Evolutionary conservation across 768 basidiomycete species (phyloP).

Genomic region (Collybia nuda): DNA sequence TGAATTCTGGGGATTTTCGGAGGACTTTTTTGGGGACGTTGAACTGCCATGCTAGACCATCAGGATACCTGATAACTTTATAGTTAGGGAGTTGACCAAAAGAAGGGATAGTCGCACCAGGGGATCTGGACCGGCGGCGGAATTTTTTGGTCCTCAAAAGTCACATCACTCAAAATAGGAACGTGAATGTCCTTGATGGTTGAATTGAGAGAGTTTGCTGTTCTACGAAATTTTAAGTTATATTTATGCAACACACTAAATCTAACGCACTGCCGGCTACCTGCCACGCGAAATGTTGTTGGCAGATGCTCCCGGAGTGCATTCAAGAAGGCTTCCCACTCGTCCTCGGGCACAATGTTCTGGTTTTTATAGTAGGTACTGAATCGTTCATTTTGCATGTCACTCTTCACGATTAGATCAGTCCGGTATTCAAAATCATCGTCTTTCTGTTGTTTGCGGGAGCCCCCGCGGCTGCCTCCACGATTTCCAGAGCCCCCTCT

Average conservation of each 20-base stretch:
- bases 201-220: slow-evolving; percentile 73
- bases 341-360: slow-evolving; percentile 68
- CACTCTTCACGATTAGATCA: slow-evolving; percentile 53
- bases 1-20: slow-evolving; percentile 86
- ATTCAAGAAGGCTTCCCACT: slow-evolving; percentile 77
- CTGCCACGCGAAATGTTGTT: slow-evolving; percentile 91
- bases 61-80: slow-evolving; percentile 75
- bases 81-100: slow-evolving; percentile 2
- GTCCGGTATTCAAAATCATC: slow-evolving; percentile 40
- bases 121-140: slow-evolving; percentile 81
- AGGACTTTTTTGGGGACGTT: slow-evolving; percentile 88
- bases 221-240: slow-evolving; percentile 33
- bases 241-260: neutral
- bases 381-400: slow-evolving; percentile 74
- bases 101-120: slow-evolving; percentile 54
- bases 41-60: slow-evolving; percentile 95
- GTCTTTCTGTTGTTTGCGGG: slow-evolving; percentile 2
- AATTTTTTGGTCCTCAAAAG: slow-evolving; percentile 73
- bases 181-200: slow-evolving; percentile 79
- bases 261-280: slow-evolving; percentile 71
- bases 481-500: too few relatives aligned
- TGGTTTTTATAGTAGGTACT: slow-evolving; percentile 74
- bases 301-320: slow-evolving; percentile 73
- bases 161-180: slow-evolving; percentile 67
- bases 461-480: too few relatives aligned